These are phyloP conservation scores for Groenewaldozyma tartarivorans DNA, from an alignment of 805 yeast genomes.

Conservation along the genomic window DNA sequence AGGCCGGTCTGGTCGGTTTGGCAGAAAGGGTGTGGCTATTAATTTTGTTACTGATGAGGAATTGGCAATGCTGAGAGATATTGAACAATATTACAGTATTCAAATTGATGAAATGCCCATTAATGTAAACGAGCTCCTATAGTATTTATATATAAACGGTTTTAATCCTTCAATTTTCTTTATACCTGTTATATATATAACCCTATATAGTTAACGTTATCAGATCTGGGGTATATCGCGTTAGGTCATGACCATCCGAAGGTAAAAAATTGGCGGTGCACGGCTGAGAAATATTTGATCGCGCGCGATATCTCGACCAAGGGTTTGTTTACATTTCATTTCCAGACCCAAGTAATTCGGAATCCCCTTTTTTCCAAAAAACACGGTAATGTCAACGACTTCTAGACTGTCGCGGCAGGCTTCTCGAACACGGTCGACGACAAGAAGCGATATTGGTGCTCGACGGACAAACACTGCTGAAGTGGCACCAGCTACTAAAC, in stretches of 20 bases:
- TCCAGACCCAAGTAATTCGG: no score
- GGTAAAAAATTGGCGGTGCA: no score
- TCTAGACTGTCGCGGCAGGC: neutral
- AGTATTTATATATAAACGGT: slow-evolving; percentile 3
- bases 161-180: no score
- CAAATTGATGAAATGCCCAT: slow-evolving; percentile 91
- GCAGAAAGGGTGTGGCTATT: slow-evolving; percentile 96
- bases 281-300: no score
- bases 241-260: no score
- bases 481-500: neutral
- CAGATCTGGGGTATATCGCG: no score
- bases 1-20: slow-evolving; percentile 98
- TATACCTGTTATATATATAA: no score
- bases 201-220: no score
- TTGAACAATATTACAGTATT: slow-evolving; percentile 83
- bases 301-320: no score
- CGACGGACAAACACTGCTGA: neutral
- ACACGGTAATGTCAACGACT: neutral
- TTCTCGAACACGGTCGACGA: neutral
- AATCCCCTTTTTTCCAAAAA: neutral
- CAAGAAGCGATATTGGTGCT: neutral
- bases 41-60: slow-evolving; percentile 84
- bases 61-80: slow-evolving; percentile 62
- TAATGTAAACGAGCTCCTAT: slow-evolving; percentile 31
- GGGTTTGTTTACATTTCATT: no score